Evolutionary conservation across 495 filamentous ascomycete genomes (phyloP).

Genomic region (Bombardia bombarda): DNA sequence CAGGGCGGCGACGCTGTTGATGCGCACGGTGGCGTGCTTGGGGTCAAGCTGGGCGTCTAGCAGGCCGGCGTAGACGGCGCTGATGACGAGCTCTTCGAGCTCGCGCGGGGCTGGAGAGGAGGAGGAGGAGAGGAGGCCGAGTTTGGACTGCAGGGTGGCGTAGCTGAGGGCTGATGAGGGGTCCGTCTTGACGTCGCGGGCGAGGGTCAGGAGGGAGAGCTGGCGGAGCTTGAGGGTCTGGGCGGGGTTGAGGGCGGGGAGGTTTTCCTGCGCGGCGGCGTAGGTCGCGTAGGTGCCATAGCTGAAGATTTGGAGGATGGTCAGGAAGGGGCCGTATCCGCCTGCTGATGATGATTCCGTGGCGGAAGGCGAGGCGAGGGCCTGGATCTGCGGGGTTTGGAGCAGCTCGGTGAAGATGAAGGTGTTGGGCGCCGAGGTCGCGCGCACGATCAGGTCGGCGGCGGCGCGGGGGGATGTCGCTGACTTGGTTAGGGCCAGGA

Average conservation of each 20-base stretch:
- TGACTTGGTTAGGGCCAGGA: constrained; percentile 78
- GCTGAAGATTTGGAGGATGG: constrained; percentile 82
- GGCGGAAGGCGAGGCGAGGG: constrained; percentile 43
- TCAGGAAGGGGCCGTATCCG: constrained; percentile 48
- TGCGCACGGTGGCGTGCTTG: constrained; percentile 56
- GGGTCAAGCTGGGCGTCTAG: constrained; percentile 78
- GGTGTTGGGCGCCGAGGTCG: constrained; percentile 78
- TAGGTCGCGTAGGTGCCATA: constrained; percentile 85
- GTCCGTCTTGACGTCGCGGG: constrained; percentile 36
- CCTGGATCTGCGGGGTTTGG: constrained; percentile 70
- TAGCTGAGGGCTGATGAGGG: constrained; percentile 54
- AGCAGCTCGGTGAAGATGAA: constrained; percentile 95
- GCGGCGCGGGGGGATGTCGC: constrained; percentile 77
- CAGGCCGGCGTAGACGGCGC: constrained; percentile 78
- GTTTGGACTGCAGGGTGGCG: constrained; percentile 50
- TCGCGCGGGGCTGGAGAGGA: too few relatives aligned
- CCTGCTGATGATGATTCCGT: too few relatives aligned
- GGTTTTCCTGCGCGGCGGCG: constrained; percentile 25
- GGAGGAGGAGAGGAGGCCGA: constrained; percentile 57
- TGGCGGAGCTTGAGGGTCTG: constrained; percentile 86
- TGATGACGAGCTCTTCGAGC: constrained; percentile 86
- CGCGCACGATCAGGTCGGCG: constrained; percentile 78
- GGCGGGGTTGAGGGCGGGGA: constrained; percentile 62
- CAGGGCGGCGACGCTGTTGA: constrained; percentile 72
- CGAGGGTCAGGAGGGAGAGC: constrained; percentile 75